Conservation (phyloP, 2,329 filamentous ascomycete species). For the Cladophialophora yegresii region DNA sequence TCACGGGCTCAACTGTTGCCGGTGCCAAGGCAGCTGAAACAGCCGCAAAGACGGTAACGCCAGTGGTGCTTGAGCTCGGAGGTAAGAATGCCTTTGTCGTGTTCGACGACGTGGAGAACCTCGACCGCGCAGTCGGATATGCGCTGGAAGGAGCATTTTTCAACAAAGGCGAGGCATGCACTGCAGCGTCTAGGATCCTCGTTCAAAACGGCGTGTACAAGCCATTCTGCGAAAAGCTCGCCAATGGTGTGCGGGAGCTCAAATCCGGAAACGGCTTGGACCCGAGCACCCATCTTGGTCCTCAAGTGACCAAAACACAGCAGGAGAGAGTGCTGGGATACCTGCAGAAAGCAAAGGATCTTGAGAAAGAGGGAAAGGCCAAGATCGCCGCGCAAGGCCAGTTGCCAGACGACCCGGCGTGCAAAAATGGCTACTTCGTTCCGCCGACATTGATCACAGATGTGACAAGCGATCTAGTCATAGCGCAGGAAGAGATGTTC, state of each 20-base stretch:
- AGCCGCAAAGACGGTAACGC: conserved; percentile 75
- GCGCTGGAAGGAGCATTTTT: conserved; percentile 29
- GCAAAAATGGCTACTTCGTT: conserved; percentile 57
- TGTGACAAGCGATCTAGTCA: conserved; percentile 56
- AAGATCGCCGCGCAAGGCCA: conserved; percentile 45
- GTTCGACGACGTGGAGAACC: conserved; percentile 70
- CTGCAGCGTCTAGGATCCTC: conserved; percentile 27
- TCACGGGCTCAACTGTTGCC: conserved; percentile 73
- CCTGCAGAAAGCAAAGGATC: conserved; percentile 44
- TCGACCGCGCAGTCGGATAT: conserved; percentile 64
- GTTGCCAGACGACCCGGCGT: conserved; percentile 37
- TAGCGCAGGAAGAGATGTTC: conserved; percentile 63
- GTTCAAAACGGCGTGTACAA: conserved; percentile 29
- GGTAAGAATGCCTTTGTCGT: conserved; percentile 80
- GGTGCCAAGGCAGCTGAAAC: conserved; percentile 69
- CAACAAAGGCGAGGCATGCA: conserved; percentile 34
- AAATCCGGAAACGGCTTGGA: conserved; percentile 26
- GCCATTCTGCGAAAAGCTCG: conserved; percentile 24
- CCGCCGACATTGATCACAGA: conserved; percentile 61
- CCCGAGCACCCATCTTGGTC: conserved; percentile 28
- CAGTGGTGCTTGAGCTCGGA: conserved; percentile 75
- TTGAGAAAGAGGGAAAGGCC: conserved; percentile 53
- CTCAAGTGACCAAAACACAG: conserved; percentile 28
- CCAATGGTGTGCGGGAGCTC: conserved; percentile 21
- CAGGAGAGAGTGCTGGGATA: conserved; percentile 29